Evolutionary conservation across 2,329 filamentous ascomycete species (phyloP), one percentile per base, ranked within the genome.

Genomic region (Juglanconis sp.): DNA sequence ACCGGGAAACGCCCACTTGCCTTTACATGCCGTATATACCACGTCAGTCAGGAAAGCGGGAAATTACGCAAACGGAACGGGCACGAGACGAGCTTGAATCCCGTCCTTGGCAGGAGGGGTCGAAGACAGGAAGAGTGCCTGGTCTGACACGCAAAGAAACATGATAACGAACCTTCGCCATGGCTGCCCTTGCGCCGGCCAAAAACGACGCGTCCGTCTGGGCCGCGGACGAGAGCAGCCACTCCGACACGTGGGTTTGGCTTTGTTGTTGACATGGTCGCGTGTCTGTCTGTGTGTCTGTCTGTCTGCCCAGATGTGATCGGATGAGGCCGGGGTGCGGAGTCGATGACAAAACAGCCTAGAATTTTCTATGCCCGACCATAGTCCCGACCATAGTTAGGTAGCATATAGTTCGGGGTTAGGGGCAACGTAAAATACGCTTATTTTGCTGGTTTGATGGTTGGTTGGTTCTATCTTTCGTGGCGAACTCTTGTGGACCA

Each of bases 1-100:
- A 30, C 90, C 90, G 0, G 90, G 89, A 13, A 91, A 81, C 53
- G 86, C 87, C 74, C 82, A 85, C 10, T 62, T 63, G 3, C 63
- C 65, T 72, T 49, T 17, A 15, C 30, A 24, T 24, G 17, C 17
- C 17, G 17, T 2, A 55, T n/a, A 13, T n/a, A 36, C 32, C 40
- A 6, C 31, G 5, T 36, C 55, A 15, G 36, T 56, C 7, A 51
- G 47, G 24, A 34, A 7, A 46, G 4, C 2, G 17, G 17, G 10
- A 36, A 1, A 13, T 15, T 13, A 42, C 7, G 9, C 15, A 1
- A 49, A 9, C 3, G 6, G 15, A 17, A 31, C 44, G 11, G 47
- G 8, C 10, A 46, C 44, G 38, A 50, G 10, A 35, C 10, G 24
- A 17, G 8, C 24, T 50, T 11, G 17, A 36, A 24, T 34, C 32